These are phyloP conservation scores for Stipa capillata DNA, from an alignment of 176 grass and related monocot species.

Conservation along the genomic window DNA sequence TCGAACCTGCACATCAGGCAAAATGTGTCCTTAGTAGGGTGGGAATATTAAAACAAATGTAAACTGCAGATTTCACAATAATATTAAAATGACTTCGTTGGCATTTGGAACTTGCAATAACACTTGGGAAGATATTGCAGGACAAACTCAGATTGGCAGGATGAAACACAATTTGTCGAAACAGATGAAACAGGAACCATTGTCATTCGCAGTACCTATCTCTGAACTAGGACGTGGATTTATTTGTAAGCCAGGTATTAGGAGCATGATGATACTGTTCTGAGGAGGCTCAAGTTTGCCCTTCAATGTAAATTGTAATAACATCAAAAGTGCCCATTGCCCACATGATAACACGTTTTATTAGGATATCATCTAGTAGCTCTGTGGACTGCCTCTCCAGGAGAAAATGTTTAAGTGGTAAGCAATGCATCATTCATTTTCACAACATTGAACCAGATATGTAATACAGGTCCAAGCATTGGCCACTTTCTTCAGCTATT, in stretches of 20 bases:
- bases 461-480: background rate
- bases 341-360: background rate
- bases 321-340: background rate
- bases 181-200: background rate
- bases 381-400: background rate
- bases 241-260: background rate
- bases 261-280: background rate
- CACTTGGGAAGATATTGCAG: background rate
- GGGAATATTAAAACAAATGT: background rate
- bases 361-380: background rate
- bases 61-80: background rate
- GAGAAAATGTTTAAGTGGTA: background rate
- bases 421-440: background rate
- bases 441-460: background rate
- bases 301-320: background rate
- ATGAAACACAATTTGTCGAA: background rate
- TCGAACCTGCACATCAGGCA: constrained; percentile 48
- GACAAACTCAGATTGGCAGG: background rate
- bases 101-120: background rate
- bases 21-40: constrained; percentile 13
- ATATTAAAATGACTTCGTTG: background rate
- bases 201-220: background rate
- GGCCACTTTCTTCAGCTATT: background rate
- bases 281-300: background rate
- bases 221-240: background rate